Evolutionary conservation across 2,329 filamentous ascomycete genomes (phyloP), one percentile per base, ranked within the genome.

Genomic region (Trichoderma sp.): DNA sequence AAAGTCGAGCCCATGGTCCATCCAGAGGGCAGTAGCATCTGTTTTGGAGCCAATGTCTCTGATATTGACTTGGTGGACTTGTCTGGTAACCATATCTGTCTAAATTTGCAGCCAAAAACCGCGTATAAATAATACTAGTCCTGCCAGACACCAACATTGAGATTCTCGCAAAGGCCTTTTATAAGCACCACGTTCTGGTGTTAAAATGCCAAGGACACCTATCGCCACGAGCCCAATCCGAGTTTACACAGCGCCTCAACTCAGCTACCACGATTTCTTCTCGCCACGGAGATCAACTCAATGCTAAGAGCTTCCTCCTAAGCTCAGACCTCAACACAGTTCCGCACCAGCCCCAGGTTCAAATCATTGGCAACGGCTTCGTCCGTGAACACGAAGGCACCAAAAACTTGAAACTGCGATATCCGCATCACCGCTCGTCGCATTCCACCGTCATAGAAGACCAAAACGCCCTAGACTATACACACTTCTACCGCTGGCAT

Each of bases 281-380:
- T 13, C 10, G 16, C 1, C n/a, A 52, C 21, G 11, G 21, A 13
- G 34, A 52, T 16, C 30, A 37, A 24, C 30, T 18, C 10, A 26
- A 37, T 5, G 24, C 7, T 30, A 63, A 54, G 0, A 37, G 28
- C 21, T 52, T 52, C 43, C 43, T 63, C 46, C 13, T 63, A 21
- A 52, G 30, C 30, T 21, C 43, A 13, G 30, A 52, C 4, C 43
- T 58, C n/a, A 66, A 51, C n/a, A 43, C 37, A 3, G 52, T 59
- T 24, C 63, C 55, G 32, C 21, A 67, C 8, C 56, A 54, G 30
- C 43, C 65, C 1, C 39, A 67, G 28, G 43, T 60, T 4, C 65
- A 67, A 6, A 52, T 60, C 16, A 67, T 59, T n/a, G 43, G 24
- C 13, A 60, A 67, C n/a, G 65, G 56, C n/a, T 60, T 54, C 30